Conservation (phyloP, 2,329 filamentous ascomycete species). For the Aspergillus cejpii region DNA sequence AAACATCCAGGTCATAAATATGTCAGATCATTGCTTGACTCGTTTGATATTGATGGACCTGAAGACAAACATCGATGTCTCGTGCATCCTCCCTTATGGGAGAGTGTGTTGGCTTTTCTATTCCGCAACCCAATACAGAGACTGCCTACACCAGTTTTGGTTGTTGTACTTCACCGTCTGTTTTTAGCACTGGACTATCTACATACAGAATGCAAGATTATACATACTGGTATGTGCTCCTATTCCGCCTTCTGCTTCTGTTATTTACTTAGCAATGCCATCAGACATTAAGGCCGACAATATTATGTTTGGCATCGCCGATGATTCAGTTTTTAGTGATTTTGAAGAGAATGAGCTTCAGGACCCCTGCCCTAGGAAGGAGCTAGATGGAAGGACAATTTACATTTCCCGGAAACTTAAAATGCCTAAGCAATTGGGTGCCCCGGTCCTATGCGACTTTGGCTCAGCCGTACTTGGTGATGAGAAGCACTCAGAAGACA, state of each 20-base stretch:
- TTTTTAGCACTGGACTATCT: conserved; percentile 44
- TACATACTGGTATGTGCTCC: conserved; percentile 41
- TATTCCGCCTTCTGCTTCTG: conserved; percentile 3
- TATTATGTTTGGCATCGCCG: conserved; percentile 41
- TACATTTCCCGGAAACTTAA: conserved; percentile 41
- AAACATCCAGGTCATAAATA: conserved; percentile 25
- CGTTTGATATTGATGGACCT: conserved; percentile 30
- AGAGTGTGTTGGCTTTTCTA: conserved; percentile 39
- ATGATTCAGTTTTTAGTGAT: conserved; percentile 36
- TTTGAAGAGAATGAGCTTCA: conserved; percentile 40
- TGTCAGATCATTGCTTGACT: conserved; percentile 30
- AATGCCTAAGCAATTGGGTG: conserved; percentile 28
- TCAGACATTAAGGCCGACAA: conserved; percentile 45
- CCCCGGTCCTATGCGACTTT: conserved; percentile 46
- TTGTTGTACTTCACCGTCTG: conserved; percentile 34
- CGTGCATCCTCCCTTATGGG: conserved; percentile 40
- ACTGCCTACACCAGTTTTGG: conserved; percentile 33
- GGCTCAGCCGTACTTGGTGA: conserved; percentile 41
- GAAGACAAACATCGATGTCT: conserved; percentile 32
- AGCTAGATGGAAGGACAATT: conserved; percentile 37
- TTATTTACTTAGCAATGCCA: conserved; percentile 5
- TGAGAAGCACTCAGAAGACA: conserved; percentile 24
- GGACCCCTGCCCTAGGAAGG: conserved; percentile 41
- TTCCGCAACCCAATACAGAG: conserved; percentile 36
- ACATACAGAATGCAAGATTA: conserved; percentile 42